Evolutionary conservation across 1,139 yeast species (phyloP).

Genomic region (Lodderomyces oxycetoniae): DNA sequence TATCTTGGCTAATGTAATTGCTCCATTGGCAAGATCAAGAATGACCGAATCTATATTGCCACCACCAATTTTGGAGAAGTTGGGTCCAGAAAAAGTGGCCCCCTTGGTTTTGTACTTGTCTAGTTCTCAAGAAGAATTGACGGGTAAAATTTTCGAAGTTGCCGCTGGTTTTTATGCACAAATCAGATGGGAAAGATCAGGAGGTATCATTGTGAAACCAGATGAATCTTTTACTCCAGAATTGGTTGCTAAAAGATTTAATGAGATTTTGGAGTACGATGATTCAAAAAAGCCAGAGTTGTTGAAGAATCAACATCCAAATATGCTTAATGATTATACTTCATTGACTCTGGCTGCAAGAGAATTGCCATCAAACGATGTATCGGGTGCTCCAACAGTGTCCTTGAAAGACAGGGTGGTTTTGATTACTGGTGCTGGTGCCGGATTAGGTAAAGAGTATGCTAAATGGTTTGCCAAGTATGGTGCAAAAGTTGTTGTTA

Average conservation of each 20-base stretch:
- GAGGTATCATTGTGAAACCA: slow-evolving; percentile 81
- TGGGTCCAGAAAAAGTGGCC: slow-evolving; percentile 84
- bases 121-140: slow-evolving; percentile 55
- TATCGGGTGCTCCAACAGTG: slow-evolving; percentile 42
- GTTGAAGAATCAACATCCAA: slow-evolving; percentile 62
- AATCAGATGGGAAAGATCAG: slow-evolving; percentile 91
- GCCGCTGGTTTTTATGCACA: slow-evolving; percentile 94
- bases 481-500: slow-evolving; percentile 94
- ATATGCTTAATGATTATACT: slow-evolving; percentile 54
- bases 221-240: slow-evolving; percentile 79
- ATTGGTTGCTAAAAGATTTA: slow-evolving; percentile 68
- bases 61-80: slow-evolving; percentile 71
- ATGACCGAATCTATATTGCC: slow-evolving; percentile 94
- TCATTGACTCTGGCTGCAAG: slow-evolving; percentile 51
- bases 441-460: slow-evolving; percentile 90
- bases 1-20: slow-evolving; percentile 80
- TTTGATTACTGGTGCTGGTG: slow-evolving; percentile 92
- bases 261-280: slow-evolving; percentile 58
- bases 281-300: slow-evolving; percentile 49
- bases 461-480: slow-evolving; percentile 80
- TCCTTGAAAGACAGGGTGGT: slow-evolving; percentile 81
- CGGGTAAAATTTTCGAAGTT: slow-evolving; percentile 81
- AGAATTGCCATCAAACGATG: slow-evolving; percentile 54
- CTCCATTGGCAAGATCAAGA: slow-evolving; percentile 92
- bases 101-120: slow-evolving; percentile 82